phyloP scores from a whole-genome alignment of 2,329 filamentous ascomycete species.

The Ceratocystis lukuohia region DNA sequence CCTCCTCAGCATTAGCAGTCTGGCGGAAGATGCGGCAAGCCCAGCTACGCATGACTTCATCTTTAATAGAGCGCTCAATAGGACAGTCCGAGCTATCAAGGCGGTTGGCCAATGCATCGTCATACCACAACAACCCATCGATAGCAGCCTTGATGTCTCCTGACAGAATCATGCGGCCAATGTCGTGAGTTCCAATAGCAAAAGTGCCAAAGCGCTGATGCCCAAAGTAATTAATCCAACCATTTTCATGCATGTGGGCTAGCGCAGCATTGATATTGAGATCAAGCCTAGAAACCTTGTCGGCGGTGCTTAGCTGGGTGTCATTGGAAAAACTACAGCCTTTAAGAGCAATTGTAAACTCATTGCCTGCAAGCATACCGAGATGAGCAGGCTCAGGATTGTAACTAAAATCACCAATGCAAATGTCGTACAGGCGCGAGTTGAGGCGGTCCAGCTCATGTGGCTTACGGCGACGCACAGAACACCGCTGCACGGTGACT shows the following conservation, averaged over 20 bases:
- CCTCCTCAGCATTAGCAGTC: conserved; percentile 43
- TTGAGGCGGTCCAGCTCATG: conserved; percentile 54
- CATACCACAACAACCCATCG: conserved; percentile 62
- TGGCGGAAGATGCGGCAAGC: conserved; percentile 61
- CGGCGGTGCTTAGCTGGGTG: conserved; percentile 22
- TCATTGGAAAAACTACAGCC: conserved; percentile 42
- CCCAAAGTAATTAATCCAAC: conserved; percentile 96
- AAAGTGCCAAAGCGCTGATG: conserved; percentile 95
- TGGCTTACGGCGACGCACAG: conserved; percentile 39
- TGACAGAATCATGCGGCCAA: conserved; percentile 73
- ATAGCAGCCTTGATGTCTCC: conserved; percentile 71
- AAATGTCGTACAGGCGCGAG: conserved; percentile 46
- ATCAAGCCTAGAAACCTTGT: conserved; percentile 26
- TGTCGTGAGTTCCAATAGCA: conserved; percentile 66
- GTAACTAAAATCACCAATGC: conserved; percentile 72
- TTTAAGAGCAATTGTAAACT: conserved; percentile 84
- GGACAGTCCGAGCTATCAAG: conserved; percentile 29
- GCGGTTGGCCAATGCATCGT: conserved; percentile 42
- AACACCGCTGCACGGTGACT: conserved; percentile 72
- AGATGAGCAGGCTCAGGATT: conserved; percentile 58
- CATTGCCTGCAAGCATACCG: conserved; percentile 75
- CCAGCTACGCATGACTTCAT: conserved; percentile 66
- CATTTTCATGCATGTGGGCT: conserved; percentile 53
- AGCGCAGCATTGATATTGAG: conserved; percentile 44
- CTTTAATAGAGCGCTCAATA: conserved; percentile 45